phyloP scores from a whole-genome alignment of 306 rosid genomes.

The Hylodesmum podocarpum region DNA sequence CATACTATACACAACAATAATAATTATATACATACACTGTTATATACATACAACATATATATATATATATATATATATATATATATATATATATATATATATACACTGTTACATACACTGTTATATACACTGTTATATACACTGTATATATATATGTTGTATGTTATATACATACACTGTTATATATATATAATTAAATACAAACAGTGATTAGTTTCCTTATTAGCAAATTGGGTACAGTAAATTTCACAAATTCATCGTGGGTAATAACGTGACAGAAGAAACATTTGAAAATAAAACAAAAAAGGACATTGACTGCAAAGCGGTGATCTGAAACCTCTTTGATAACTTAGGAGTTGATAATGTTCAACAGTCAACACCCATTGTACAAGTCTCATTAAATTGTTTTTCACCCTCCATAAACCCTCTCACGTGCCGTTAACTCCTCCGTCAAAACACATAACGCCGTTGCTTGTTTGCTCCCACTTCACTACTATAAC shows the following conservation, averaged over 20 bases:
- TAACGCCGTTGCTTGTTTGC: slow-evolving; percentile 39
- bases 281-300: slow-evolving; percentile 18
- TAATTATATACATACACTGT: too few species aligned
- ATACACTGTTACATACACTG: background rate
- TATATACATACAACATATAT: too few species aligned
- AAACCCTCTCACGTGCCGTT: slow-evolving; percentile 27
- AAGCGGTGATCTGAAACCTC: slow-evolving; percentile 19
- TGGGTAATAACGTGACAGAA: background rate
- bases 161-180: background rate
- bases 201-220: background rate
- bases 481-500: slow-evolving; percentile 44
- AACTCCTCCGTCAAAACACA: slow-evolving; percentile 36
- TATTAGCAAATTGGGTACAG: background rate
- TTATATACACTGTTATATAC: too few species aligned
- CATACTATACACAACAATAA: too few species aligned
- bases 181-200: background rate
- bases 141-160: too few species aligned
- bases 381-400: slow-evolving; percentile 23
- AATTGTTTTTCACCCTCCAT: slow-evolving; percentile 16
- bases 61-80: too few species aligned
- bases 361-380: slow-evolving; percentile 48
- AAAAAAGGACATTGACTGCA: slow-evolving; percentile 43
- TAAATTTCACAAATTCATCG: background rate
- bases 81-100: background rate
- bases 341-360: background rate